Evolutionary conservation across 345 rosid species (phyloP).

Genomic region (Pugionium dolabratum): DNA sequence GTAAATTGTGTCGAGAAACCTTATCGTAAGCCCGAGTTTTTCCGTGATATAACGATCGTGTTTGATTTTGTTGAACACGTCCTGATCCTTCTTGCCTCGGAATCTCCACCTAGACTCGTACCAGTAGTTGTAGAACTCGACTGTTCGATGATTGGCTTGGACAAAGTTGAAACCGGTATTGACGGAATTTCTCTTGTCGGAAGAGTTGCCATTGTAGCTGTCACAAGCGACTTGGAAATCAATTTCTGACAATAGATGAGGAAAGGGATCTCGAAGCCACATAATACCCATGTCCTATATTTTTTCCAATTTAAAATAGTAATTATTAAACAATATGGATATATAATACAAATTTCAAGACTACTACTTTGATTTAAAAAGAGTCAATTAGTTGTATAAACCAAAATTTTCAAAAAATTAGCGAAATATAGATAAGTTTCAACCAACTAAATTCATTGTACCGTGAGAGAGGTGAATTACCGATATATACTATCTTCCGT

Average conservation of each 20-base stretch:
- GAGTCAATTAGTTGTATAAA: no score
- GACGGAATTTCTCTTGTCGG: background rate
- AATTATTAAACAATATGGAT: no score
- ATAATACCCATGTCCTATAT: background rate
- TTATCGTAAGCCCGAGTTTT: background rate
- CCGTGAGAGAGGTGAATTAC: no score
- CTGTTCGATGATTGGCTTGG: constrained; percentile 6
- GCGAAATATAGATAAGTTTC: no score
- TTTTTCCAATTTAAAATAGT: background rate
- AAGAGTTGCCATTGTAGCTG: background rate
- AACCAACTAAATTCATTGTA: no score
- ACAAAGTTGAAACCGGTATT: background rate
- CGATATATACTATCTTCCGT: no score
- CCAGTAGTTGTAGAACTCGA: constrained; percentile 13
- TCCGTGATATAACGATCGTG: background rate
- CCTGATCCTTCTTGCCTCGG: background rate
- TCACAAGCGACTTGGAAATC: constrained; percentile 1
- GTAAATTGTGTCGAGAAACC: constrained; percentile 6
- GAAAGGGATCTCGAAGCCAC: constrained; percentile 14
- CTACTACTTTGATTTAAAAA: no score
- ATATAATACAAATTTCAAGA: no score
- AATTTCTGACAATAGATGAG: background rate
- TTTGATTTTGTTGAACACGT: background rate
- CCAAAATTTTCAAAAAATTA: no score
- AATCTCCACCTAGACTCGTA: background rate